phyloP scores from a whole-genome alignment of 306 rosid genomes.

The Begonia peltatifolia region DNA sequence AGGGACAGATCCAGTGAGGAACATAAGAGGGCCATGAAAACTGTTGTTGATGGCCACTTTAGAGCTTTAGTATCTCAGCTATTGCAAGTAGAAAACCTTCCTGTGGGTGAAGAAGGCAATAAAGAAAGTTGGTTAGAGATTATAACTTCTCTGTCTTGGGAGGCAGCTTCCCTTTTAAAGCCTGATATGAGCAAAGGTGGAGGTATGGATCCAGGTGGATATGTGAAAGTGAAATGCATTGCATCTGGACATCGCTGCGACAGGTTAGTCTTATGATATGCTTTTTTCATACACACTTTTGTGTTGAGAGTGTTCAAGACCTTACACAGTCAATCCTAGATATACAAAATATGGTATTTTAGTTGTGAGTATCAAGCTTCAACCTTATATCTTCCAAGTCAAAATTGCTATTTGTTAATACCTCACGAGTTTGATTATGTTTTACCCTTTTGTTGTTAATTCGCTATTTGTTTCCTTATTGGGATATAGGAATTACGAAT shows the following conservation, averaged over 20 bases:
- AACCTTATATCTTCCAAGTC: too few relatives aligned
- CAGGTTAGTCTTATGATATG: slow-evolving; percentile 29
- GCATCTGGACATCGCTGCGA: slow-evolving; percentile 61
- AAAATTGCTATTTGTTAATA: too few relatives aligned
- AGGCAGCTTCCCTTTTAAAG: slow-evolving; percentile 84
- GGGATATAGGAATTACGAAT: too few relatives aligned
- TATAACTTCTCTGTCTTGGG: slow-evolving; percentile 80
- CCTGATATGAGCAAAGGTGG: slow-evolving; percentile 93
- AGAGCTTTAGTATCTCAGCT: slow-evolving; percentile 91
- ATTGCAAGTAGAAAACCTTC: slow-evolving; percentile 72
- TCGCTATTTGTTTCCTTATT: too few relatives aligned
- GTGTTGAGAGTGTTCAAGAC: too few relatives aligned
- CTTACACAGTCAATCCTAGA: too few relatives aligned
- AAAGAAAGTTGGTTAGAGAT: slow-evolving; percentile 78
- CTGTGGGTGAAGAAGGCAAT: slow-evolving; percentile 39
- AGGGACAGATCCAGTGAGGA: slow-evolving; percentile 66
- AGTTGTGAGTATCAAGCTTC: too few relatives aligned
- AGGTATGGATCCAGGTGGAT: slow-evolving; percentile 95
- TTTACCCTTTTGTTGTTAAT: too few relatives aligned
- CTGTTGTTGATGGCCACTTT: slow-evolving; percentile 88
- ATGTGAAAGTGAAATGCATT: slow-evolving; percentile 85
- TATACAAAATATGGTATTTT: too few relatives aligned
- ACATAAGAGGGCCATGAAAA: slow-evolving; percentile 58
- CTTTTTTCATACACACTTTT: too few relatives aligned
- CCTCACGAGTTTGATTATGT: too few relatives aligned